These are phyloP conservation scores for Corchorus capsularis DNA, from an alignment of 345 rosid genomes.

Conservation along the genomic window DNA sequence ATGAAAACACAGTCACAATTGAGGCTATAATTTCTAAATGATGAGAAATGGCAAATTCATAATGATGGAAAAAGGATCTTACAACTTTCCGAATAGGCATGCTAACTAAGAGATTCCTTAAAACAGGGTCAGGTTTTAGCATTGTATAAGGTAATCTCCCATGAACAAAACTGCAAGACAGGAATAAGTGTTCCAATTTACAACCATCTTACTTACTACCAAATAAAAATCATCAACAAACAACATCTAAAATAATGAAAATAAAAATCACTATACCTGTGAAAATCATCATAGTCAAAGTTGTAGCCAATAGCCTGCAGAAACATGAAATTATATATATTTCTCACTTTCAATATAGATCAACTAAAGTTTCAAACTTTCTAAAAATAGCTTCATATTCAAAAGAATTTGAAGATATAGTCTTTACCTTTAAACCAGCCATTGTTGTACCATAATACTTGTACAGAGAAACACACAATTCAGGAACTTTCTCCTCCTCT, in stretches of 20 bases:
- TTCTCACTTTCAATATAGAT: background rate
- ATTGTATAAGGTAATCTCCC: slow-evolving; percentile 80
- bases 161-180: slow-evolving; percentile 72
- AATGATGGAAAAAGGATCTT: slow-evolving; percentile 30
- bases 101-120: slow-evolving; percentile 78
- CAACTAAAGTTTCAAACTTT: background rate
- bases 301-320: slow-evolving; percentile 82
- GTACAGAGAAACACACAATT: slow-evolving; percentile 64
- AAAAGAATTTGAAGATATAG: background rate
- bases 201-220: background rate
- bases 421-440: slow-evolving; percentile 90
- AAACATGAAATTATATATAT: background rate
- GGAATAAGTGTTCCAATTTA: background rate
- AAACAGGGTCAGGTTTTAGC: slow-evolving; percentile 81
- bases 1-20: background rate
- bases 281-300: slow-evolving; percentile 83
- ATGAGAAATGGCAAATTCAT: background rate
- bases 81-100: slow-evolving; percentile 86
- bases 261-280: slow-evolving; percentile 45
- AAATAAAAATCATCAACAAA: background rate
- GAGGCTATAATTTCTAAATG: background rate
- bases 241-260: background rate
- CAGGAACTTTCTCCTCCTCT: slow-evolving; percentile 58
- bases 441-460: slow-evolving; percentile 89
- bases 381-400: background rate